Evolutionary conservation across 371 early-diverging fungal species (phyloP).

Genomic region (Mortierella sp.): DNA sequence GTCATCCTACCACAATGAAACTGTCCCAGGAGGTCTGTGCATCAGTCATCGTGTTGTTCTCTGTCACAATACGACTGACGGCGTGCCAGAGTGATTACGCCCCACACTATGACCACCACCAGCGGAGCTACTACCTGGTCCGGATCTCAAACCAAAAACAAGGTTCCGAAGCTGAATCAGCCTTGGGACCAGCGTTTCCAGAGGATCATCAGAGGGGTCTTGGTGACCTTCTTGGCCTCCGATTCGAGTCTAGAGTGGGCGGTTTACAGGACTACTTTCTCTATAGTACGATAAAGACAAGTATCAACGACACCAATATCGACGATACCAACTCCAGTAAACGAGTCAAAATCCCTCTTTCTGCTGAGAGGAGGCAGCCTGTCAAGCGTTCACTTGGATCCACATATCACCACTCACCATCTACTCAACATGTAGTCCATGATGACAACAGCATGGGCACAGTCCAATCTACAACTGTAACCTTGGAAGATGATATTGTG

Average conservation of each 20-base stretch:
- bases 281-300: constrained; percentile 18
- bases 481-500: neutral
- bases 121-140: constrained; percentile 32
- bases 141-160: constrained; percentile 18
- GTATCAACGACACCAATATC: neutral
- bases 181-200: constrained; percentile 36
- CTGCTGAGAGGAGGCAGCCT: neutral
- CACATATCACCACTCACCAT: neutral
- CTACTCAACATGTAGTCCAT: neutral
- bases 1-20: too few relatives aligned
- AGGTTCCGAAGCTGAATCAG: constrained; percentile 27
- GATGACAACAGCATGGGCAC: neutral
- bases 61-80: too few relatives aligned
- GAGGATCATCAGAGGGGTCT: constrained; percentile 24
- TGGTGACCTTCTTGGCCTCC: constrained; percentile 26
- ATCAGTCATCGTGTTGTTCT: too few relatives aligned
- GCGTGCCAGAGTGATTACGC: neutral
- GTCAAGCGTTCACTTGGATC: neutral
- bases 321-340: neutral
- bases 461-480: too few relatives aligned
- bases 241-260: constrained; percentile 37
- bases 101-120: constrained; percentile 26
- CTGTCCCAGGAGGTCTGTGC: too few relatives aligned
- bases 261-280: constrained; percentile 34
- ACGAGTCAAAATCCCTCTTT: neutral